Base-by-base conservation (phyloP, 23 red algal genomes). In the Chondrus crispus region DNA sequence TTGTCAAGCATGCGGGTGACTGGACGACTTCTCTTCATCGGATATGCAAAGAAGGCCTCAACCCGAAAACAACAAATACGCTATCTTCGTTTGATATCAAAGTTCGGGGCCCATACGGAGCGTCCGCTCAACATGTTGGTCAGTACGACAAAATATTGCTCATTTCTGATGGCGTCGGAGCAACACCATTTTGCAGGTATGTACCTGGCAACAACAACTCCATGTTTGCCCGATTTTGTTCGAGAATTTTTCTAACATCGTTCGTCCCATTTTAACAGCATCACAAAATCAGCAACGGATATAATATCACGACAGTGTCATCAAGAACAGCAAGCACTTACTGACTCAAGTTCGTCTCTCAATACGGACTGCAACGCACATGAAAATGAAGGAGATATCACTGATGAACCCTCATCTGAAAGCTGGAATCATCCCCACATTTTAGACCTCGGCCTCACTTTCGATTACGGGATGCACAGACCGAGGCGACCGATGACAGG, bases 51-150 rank as follows among this genome's bases (percentile, higher is more conserved):
- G 77, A 49, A 5, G 77, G 77, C 12, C 32, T 82, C 5, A 49
- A 82, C 26, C 77, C 77, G 45, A 40, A 40, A 82, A 82, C 77
- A 3, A 55, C 58, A n/a, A 62, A 71, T 16, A 48, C 82, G 5
- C 46, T 70, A 26, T 16, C 38, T 69, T 70, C 82, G 24, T 86
- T 91, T 30, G 87, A 91, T 30, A 68, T 95, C 22, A 74, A 95
- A 46, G 48, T 95, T 13, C 71, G 92, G 40, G 92, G 92, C 41
- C 92, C 92, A 14, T 95, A 76, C 75, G 92, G 92, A 62, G 92
- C 92, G 18, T 83, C 92, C 30, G 86, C 92, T 28, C 84, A 95
- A 55, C 92, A 95, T 85, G 68, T 85, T 42, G 82, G 64, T 28
- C 74, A 88, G 37, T 95, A 89, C 51, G 84, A 85, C 30, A 73